Base-by-base conservation (phyloP, 108 stramenopile species). In the Skeletonema menzelii region DNA sequence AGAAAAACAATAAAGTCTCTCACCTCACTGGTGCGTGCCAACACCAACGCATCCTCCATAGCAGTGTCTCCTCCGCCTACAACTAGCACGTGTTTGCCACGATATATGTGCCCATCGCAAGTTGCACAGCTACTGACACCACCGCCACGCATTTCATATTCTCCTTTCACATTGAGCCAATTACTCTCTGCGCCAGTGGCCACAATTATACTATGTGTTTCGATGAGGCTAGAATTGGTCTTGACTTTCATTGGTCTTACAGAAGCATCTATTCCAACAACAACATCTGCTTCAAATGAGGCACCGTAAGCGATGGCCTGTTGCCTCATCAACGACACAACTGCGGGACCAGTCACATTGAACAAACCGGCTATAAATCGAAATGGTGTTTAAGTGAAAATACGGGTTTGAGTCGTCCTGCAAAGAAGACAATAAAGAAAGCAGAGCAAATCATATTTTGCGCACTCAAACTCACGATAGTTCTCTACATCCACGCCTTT, bases 11-110 rank as follows among this genome's bases (percentile, higher is more conserved):
- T 11, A 40, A 2, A 2, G 3, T n/a, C 3, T 46, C 78, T 72
- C 31, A 79, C 78, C 71, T 72, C 63, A 62, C 77, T 84, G 13
- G 92, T 96, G 22, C 94, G 72, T 1, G 97, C 94, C 77, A 98
- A 79, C 20, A 96, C 94, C 15, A 98, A 79, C 0, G 97, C 97
- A 85, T 97, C 97, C 78, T 97, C 97, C 95, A 97, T 97, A 66
- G 97, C 97, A 15, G 96, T 79, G 79, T 98, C 97, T 56, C 97
- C 97, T 14, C 97, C 97, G 19, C 97, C 97, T 17, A 98, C 94
- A 4, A 98, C 97, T 30, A 96, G 64, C 4, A 98, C 97, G 70
- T 94, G 79, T 40, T 86, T 77, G 20, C 85, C 85, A 22, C 82
- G 47, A 80, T 84, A 98, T 61, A 96, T 77, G 59, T 91, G 92